Evolutionary conservation across 345 rosid genomes (phyloP), one percentile per base, ranked within the genome.

Genomic region (Carallia pectinifolia): DNA sequence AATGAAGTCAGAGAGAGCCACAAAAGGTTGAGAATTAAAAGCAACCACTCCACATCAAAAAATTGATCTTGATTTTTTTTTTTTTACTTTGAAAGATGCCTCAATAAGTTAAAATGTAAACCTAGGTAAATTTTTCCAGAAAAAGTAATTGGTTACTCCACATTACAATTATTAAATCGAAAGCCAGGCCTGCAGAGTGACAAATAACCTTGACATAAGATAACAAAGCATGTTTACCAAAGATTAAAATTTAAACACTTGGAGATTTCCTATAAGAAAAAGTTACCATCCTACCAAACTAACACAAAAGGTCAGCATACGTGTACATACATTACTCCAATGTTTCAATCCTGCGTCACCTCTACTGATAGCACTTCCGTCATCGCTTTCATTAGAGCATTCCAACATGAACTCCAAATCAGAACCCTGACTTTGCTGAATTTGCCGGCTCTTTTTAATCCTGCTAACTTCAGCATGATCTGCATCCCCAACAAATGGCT

Each of bases 271-370:
- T 44, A 3, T 13, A 10, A 44, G 50, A 10, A 44, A 16, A 44
- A 33, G 23, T 30, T 7, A 56, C 29, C 33, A 27, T 56, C 5
- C 12, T 33, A 56, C 71, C 30, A 53, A 66, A 66, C 52, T 30
- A 55, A 27, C 13, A 53, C 61, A 60, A 66, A 36, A 62, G 19
- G 66, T n/a, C 39, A 68, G 77, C 15, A 74, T 56, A 71, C 64
- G 50, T 53, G 34, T 30, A 74, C 90, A 64, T 85, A 89, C 98
- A 76, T 88, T 89, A 70, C 77, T 71, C 93, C 87, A 83, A 60
- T 84, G 81, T 75, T 75, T 77, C 71, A 62, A 55, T 65, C 74
- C 48, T 68, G 66, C 58, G 63, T 66, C 79, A 74, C 73, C 75
- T 73, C 73, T 79, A 10, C 10, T 59, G 76, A 69, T 74, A 75